phyloP scores from a whole-genome alignment of 345 rosid genomes.

The Pugionium dolabratum region DNA sequence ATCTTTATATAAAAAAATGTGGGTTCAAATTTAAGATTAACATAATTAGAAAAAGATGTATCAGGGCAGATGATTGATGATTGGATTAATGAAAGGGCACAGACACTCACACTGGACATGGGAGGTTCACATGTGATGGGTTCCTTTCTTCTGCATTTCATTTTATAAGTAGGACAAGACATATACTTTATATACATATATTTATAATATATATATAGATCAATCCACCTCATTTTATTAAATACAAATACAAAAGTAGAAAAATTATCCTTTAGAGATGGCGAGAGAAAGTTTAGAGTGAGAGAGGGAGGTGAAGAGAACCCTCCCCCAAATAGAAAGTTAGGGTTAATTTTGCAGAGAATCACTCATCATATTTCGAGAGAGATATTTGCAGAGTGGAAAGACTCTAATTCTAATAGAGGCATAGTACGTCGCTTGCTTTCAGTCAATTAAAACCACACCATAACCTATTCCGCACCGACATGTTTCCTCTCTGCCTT shows the following conservation, averaged over 20 bases:
- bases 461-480: conserved; percentile 51
- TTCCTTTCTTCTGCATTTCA: conserved; percentile 24
- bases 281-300: not conserved
- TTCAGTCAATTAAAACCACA: conserved; percentile 35
- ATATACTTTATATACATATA: not conserved
- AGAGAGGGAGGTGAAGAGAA: conserved; percentile 1
- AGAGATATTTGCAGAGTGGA: conserved; percentile 26
- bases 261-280: not conserved
- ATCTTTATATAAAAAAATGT: too few relatives aligned
- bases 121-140: conserved; percentile 26
- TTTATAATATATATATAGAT: not conserved
- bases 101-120: conserved; percentile 33
- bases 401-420: conserved; percentile 34
- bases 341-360: conserved; percentile 42
- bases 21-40: not conserved
- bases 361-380: not conserved
- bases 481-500: conserved; percentile 50
- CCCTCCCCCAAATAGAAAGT: conserved; percentile 40
- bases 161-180: conserved; percentile 20
- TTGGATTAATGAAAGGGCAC: conserved; percentile 24
- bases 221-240: not conserved
- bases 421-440: conserved; percentile 37
- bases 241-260: not conserved
- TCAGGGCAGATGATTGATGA: conserved; percentile 5
- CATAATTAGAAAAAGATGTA: not conserved